Evolutionary conservation across 352 stramenopile species (phyloP), one percentile per base, ranked within the genome.

Genomic region (Discostella stelligera): DNA sequence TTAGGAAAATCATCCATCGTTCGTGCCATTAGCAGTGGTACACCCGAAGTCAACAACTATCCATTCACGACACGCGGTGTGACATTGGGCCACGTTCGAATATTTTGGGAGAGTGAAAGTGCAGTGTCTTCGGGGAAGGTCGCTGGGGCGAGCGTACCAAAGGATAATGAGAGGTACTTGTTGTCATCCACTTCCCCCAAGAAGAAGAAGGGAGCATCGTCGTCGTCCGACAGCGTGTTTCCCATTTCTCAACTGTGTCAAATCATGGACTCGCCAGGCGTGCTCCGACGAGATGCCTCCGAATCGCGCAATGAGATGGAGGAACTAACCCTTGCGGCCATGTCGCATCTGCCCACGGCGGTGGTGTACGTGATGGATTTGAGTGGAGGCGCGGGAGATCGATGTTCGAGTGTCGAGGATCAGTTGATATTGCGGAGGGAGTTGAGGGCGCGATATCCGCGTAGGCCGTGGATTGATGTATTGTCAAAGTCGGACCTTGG

Each of bases 301-400:
- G 58, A 84, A 50, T 71, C 84, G 48, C 74, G 91, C 8, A 96
- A 96, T 82, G 91, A 95, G 75, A 96, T 96, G 91, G 93, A 96
- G 81, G 77, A 89, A 65, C 82, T 96, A 32, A 96, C 93, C 9
- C 76, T 96, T 21, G 84, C 89, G 14, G 85, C 85, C 49, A 91
- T 94, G 88, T 77, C 83, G 44, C 91, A 95, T 53, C 78, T 95
- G 30, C 93, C 91, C 20, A 95, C 91, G 10, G 93, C 91, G 25
- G 93, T 96, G 18, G 93, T 96, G 79, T 96, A 94, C 76, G 93
- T 96, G 0, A 92, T 95, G 86, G 93, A 96, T 85, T 80, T 95
- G n/a, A 91, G 83, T 27, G 89, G 89, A n/a, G 76, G 84, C 30
- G 91, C 90, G 9, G 91, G 93, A 18, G 88, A 94, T 52, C 88